phyloP scores from a whole-genome alignment of 768 basidiomycete species.

The Rhodosporidiobolus odoratus region DNA sequence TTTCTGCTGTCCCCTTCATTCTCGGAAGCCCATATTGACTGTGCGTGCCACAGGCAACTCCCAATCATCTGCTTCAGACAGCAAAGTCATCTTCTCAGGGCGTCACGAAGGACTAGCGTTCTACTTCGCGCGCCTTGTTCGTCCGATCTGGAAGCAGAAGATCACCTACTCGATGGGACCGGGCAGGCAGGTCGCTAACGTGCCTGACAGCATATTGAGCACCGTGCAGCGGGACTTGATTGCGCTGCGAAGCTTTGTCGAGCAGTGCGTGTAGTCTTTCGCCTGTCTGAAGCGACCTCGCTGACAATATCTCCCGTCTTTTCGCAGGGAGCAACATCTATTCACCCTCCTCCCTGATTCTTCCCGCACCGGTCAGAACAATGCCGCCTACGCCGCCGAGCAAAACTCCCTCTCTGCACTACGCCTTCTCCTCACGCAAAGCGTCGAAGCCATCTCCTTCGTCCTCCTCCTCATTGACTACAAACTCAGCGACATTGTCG shows the following conservation, averaged over 20 bases:
- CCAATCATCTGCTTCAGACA: slow-evolving; percentile 28
- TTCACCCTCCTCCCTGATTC: slow-evolving; percentile 32
- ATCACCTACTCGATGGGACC: slow-evolving; percentile 57
- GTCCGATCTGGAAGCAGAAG: slow-evolving; percentile 81
- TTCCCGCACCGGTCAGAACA: slow-evolving; percentile 5
- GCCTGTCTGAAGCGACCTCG: not conserved
- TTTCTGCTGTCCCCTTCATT: not conserved
- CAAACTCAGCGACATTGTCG: slow-evolving; percentile 73
- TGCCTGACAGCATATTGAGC: slow-evolving; percentile 61
- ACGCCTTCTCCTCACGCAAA: slow-evolving; percentile 66
- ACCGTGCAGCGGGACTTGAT: slow-evolving; percentile 73
- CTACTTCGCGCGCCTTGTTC: slow-evolving; percentile 75
- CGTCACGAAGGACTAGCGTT: slow-evolving; percentile 80
- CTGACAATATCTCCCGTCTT: not conserved
- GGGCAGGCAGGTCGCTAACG: slow-evolving; percentile 49
- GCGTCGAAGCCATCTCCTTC: slow-evolving; percentile 92
- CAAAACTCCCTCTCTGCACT: slow-evolving; percentile 58
- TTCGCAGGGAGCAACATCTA: slow-evolving; percentile 62
- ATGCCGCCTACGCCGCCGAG: slow-evolving; percentile 57
- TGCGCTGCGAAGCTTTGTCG: slow-evolving; percentile 54
- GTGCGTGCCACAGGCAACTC: slow-evolving; percentile 1
- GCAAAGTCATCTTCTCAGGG: slow-evolving; percentile 62
- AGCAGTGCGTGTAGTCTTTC: slow-evolving; percentile 14
- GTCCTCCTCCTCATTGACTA: slow-evolving; percentile 88
- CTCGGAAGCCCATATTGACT: not conserved